These are phyloP conservation scores for Dendrobium catenatum DNA, from an alignment of 106 monocot species.

Conservation along the genomic window DNA sequence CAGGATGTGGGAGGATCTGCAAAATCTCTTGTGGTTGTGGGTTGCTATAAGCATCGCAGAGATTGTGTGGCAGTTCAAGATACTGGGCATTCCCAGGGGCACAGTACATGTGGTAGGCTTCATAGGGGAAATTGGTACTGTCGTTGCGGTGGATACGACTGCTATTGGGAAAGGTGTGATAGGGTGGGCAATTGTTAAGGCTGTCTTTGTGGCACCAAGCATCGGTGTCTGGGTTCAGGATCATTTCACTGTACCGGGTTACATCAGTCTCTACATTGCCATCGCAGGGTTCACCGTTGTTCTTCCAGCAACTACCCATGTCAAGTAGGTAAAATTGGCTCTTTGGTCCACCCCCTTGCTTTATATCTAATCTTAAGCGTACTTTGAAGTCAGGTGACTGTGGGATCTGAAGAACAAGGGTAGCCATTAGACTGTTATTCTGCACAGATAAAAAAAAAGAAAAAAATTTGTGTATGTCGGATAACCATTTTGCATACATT, in stretches of 20 bases:
- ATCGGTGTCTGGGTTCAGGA: conserved; percentile 52
- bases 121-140: conserved; percentile 41
- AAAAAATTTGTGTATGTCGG: no score
- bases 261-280: conserved; percentile 73
- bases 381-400: conserved; percentile 81
- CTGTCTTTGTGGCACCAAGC: conserved; percentile 41
- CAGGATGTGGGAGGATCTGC: conserved; percentile 74
- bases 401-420: conserved; percentile 34
- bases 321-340: conserved; percentile 93
- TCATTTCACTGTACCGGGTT: conserved; percentile 88
- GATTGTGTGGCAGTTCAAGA: conserved; percentile 50
- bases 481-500: no score
- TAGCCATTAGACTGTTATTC: no score
- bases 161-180: conserved; percentile 62
- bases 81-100: conserved; percentile 56
- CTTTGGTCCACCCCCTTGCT: conserved; percentile 47
- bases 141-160: conserved; percentile 45
- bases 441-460: no score
- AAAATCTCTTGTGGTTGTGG: conserved; percentile 80
- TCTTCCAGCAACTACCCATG: conserved; percentile 97
- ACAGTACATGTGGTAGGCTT: conserved; percentile 73
- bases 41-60: conserved; percentile 81
- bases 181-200: conserved; percentile 51
- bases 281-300: conserved; percentile 64
- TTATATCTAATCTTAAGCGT: conserved; percentile 42